phyloP scores from a whole-genome alignment of 2,329 filamentous ascomycete genomes.

The Verticillium tricorpus region DNA sequence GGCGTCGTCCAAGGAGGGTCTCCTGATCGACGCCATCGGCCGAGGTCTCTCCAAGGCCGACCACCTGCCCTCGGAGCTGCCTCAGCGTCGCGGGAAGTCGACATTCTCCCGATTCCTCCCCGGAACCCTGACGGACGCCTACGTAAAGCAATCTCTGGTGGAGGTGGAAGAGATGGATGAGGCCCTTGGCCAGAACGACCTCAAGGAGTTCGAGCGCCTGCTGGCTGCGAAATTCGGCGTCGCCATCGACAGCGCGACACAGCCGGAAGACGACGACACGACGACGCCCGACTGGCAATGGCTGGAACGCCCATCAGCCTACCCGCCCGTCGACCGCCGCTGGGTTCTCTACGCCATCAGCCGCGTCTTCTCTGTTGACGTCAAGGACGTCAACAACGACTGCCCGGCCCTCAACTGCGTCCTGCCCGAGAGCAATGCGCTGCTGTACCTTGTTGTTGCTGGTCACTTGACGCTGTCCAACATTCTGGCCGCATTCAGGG shows the following conservation, averaged over 20 bases:
- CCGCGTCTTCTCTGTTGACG: constrained; percentile 54
- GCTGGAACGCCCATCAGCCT: constrained; percentile 35
- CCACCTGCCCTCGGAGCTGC: constrained; percentile 4
- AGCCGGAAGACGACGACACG: constrained; percentile 15
- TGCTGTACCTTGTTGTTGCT: constrained; percentile 55
- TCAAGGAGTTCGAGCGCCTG: constrained; percentile 45
- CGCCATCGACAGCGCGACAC: constrained; percentile 12
- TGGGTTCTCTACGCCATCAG: constrained; percentile 62
- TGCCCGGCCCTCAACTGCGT: constrained; percentile 28
- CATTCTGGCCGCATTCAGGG: constrained; percentile 51
- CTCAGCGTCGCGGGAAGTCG: constrained; percentile 6
- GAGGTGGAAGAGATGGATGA: constrained; percentile 44
- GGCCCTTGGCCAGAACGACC: constrained; percentile 38
- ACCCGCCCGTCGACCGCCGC: constrained; percentile 56
- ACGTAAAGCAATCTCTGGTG: constrained; percentile 38
- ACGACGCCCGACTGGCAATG: constrained; percentile 44
- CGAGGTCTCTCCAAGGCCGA: constrained; percentile 40
- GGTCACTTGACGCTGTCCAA: constrained; percentile 59
- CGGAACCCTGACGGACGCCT: constrained; percentile 45
- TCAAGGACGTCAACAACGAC: constrained; percentile 22
- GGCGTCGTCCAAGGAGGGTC: constrained; percentile 51
- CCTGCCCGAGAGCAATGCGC: constrained; percentile 47
- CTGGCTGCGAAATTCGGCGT: constrained; percentile 40
- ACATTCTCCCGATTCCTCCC: constrained; percentile 31
- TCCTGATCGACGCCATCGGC: constrained; percentile 70